These are phyloP conservation scores for Forsythia viridissima DNA, from an alignment of 257 asterid genomes.

Conservation along the genomic window DNA sequence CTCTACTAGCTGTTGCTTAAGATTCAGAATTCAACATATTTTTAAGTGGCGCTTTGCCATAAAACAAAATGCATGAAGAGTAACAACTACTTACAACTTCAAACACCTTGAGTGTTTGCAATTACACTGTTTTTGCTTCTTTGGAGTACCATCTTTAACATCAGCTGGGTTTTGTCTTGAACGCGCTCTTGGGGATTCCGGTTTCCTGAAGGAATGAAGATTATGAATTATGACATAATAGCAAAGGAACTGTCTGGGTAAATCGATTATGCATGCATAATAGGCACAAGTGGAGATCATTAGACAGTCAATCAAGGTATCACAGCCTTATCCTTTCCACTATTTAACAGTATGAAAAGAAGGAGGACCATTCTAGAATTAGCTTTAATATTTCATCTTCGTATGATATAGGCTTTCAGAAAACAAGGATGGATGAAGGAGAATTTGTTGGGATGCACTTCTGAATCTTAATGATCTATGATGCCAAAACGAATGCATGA, in stretches of 20 bases:
- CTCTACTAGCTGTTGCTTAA: neutral
- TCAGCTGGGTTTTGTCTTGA: constrained; percentile 63
- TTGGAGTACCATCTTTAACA: constrained; percentile 86
- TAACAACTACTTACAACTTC: constrained; percentile 71
- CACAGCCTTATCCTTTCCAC: constrained; percentile 16
- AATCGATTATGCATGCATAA: constrained; percentile 12
- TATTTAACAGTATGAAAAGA: neutral
- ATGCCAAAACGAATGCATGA: neutral
- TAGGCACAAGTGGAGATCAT: constrained; percentile 3
- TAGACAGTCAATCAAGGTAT: neutral
- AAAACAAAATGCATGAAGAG: constrained; percentile 25
- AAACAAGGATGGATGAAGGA: constrained; percentile 3
- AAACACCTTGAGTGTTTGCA: constrained; percentile 95
- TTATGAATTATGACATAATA: constrained; percentile 12
- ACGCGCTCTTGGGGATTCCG: constrained; percentile 82
- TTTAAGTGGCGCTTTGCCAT: constrained; percentile 13
- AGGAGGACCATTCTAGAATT: neutral
- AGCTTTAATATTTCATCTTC: constrained; percentile 13
- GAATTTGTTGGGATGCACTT: neutral
- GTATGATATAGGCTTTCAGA: neutral
- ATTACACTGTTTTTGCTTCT: constrained; percentile 94
- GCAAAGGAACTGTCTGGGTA: neutral
- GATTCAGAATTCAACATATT: constrained; percentile 2
- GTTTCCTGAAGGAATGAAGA: constrained; percentile 60
- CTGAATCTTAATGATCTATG: constrained; percentile 15